Evolutionary conservation across 2,329 filamentous ascomycete species (phyloP).

Genomic region (Periconia macrospinosa): DNA sequence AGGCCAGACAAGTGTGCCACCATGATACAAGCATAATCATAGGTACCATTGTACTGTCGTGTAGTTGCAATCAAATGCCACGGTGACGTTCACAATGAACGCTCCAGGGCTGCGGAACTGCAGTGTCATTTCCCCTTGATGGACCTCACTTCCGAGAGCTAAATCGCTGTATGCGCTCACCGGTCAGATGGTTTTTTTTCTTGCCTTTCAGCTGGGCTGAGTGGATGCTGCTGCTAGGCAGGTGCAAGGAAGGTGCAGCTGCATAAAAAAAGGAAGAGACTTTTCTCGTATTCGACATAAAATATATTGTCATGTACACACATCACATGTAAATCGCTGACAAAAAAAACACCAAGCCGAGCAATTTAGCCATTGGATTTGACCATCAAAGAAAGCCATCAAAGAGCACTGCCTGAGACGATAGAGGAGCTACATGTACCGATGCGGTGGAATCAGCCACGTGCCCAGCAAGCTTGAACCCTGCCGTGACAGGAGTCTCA

Average conservation of each 20-base stretch:
- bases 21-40: not conserved
- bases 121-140: no score
- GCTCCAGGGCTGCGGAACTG: not conserved
- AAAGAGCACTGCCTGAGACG: not conserved
- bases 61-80: not conserved
- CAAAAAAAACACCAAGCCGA: not conserved
- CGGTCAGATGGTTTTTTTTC: not conserved
- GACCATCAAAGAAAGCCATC: not conserved
- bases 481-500: not conserved
- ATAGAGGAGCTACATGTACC: slow-evolving; percentile 3
- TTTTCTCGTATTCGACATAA: no score
- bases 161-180: not conserved
- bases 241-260: not conserved
- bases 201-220: not conserved
- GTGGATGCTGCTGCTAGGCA: not conserved
- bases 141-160: no score
- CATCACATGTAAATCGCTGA: not conserved
- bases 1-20: not conserved
- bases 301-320: no score
- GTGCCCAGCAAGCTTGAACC: slow-evolving; percentile 20
- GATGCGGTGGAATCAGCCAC: slow-evolving; percentile 15
- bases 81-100: not conserved
- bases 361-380: not conserved
- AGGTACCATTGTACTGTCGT: not conserved
- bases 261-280: not conserved